These are phyloP conservation scores for Zizania palustris DNA, from an alignment of 202 grass and related monocot genomes.

Conservation along the genomic window DNA sequence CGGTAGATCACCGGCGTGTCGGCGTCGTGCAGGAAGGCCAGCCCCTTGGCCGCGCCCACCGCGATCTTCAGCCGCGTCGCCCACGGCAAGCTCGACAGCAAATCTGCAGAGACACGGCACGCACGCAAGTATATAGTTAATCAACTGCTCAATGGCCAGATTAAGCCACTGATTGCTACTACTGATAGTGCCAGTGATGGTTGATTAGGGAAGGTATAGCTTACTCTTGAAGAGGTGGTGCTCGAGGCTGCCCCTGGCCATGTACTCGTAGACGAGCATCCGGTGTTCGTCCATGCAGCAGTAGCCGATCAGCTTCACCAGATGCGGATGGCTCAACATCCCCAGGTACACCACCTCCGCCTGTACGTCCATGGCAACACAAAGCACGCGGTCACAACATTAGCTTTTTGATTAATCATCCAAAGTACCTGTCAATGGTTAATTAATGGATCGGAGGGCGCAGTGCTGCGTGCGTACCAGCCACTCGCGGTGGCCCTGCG, in stretches of 20 bases:
- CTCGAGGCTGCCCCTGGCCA: conserved; percentile 63
- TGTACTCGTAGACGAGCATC: conserved; percentile 76
- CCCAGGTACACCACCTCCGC: conserved; percentile 71
- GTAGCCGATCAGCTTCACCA: conserved; percentile 63
- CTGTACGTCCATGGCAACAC: not conserved
- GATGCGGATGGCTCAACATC: conserved; percentile 56
- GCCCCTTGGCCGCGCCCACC: conserved; percentile 61
- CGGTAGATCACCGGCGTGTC: conserved; percentile 72
- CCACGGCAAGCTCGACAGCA: conserved; percentile 60
- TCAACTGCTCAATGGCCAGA: not conserved
- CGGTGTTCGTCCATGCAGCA: conserved; percentile 63
- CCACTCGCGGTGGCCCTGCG: conserved; percentile 76
- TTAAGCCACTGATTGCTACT: not conserved
- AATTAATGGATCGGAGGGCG: too few relatives aligned
- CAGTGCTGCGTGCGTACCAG: conserved; percentile 41
- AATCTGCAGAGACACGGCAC: conserved; percentile 25
- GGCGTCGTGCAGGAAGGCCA: conserved; percentile 65
- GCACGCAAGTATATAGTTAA: too few relatives aligned
- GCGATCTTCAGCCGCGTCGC: conserved; percentile 62
- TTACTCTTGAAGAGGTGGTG: conserved; percentile 70
- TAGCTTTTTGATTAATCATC: too few relatives aligned
- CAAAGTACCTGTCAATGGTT: too few relatives aligned
- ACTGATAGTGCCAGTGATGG: not conserved
- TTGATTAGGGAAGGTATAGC: not conserved
- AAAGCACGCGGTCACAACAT: too few relatives aligned